Evolutionary conservation across 2,329 filamentous ascomycete genomes (phyloP).

Genomic region (Cladosporium austrohemisphaericum): DNA sequence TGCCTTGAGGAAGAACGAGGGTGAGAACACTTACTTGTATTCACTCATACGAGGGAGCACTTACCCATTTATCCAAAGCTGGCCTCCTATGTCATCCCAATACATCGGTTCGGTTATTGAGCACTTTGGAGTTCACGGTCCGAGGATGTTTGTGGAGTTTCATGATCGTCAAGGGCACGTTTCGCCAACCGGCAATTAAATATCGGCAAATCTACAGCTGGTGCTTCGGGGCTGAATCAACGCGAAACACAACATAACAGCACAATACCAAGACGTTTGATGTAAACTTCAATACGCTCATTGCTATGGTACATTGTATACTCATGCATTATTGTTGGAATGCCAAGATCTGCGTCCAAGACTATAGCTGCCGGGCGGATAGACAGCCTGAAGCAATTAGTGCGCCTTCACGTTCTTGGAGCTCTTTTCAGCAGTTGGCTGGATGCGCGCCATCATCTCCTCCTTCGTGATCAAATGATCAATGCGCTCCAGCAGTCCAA

Average conservation of each 20-base stretch:
- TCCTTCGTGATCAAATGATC: slow-evolving; percentile 99
- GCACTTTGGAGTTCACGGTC: background rate
- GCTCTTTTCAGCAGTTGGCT: slow-evolving; percentile 56
- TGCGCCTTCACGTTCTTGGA: slow-evolving; percentile 26
- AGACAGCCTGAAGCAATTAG: background rate
- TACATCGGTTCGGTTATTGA: slow-evolving; percentile 1
- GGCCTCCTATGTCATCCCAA: slow-evolving; percentile 4
- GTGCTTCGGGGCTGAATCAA: background rate
- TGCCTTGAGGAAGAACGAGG: background rate
- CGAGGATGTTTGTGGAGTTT: slow-evolving; percentile 2
- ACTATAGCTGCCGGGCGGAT: background rate
- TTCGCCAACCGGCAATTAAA: background rate
- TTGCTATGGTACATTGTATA: slow-evolving; percentile 16
- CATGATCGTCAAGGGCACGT: slow-evolving; percentile 7
- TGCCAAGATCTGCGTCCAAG: background rate
- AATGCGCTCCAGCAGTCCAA: slow-evolving; percentile 82
- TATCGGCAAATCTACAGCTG: slow-evolving; percentile 3
- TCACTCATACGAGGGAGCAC: background rate
- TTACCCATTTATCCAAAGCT: slow-evolving; percentile 12
- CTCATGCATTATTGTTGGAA: slow-evolving; percentile 7
- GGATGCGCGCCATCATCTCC: slow-evolving; percentile 99
- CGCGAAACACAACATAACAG: no score
- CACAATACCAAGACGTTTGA: no score
- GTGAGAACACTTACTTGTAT: background rate
- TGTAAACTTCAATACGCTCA: slow-evolving; percentile 1